These are phyloP conservation scores for Wickerhamomyces hampshirensis DNA, from an alignment of 805 yeast genomes.

Conservation along the genomic window DNA sequence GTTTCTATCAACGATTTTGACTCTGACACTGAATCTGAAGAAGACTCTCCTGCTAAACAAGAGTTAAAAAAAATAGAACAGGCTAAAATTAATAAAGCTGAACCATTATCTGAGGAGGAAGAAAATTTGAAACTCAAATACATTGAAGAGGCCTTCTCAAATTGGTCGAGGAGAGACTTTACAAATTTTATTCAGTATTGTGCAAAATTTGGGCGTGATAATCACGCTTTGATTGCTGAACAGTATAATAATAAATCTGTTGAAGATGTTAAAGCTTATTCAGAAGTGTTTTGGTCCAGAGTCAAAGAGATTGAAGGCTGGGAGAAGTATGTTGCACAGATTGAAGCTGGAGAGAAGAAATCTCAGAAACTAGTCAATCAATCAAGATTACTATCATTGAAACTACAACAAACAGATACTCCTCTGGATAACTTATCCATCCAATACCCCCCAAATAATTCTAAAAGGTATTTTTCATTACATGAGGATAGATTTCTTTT, in stretches of 20 bases:
- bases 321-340: constrained; percentile 66
- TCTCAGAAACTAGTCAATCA: constrained; percentile 50
- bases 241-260: constrained; percentile 51
- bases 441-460: constrained; percentile 79
- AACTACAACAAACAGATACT: constrained; percentile 47
- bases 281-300: constrained; percentile 59
- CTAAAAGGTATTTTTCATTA: constrained; percentile 66
- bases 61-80: constrained; percentile 34
- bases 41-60: constrained; percentile 6
- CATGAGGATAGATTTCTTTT: constrained; percentile 68
- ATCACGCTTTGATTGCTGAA: constrained; percentile 43
- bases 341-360: constrained; percentile 70
- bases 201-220: constrained; percentile 60
- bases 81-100: constrained; percentile 49
- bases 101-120: constrained; percentile 63
- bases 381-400: constrained; percentile 47
- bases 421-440: constrained; percentile 61
- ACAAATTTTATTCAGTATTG: constrained; percentile 65
- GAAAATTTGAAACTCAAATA: constrained; percentile 45
- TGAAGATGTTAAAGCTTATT: constrained; percentile 57
- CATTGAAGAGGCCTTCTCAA: constrained; percentile 53
- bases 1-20: constrained; percentile 58
- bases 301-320: constrained; percentile 59
- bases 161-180: constrained; percentile 75
- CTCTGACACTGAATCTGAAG: constrained; percentile 34